Conservation (phyloP, 805 yeast genomes). For the Monosporozyma servazzii region DNA sequence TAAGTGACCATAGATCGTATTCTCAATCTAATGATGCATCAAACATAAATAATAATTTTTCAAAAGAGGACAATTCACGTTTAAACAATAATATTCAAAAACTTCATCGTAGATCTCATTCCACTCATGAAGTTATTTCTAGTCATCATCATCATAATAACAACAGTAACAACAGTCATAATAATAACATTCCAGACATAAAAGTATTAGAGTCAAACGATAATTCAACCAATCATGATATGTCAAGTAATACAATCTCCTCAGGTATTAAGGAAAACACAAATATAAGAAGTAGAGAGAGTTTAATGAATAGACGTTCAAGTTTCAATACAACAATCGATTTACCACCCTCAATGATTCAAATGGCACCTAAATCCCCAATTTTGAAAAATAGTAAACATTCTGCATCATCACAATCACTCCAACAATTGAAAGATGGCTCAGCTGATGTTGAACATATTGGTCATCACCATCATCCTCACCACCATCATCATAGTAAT, state of each 20-base stretch:
- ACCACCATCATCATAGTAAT: neutral
- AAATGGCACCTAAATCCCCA: conserved; percentile 64
- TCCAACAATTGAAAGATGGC: conserved; percentile 25
- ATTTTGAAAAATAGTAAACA: conserved; percentile 41
- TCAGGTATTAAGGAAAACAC: neutral
- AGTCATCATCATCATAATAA: neutral
- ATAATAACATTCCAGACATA: conserved; percentile 1
- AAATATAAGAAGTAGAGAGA: neutral
- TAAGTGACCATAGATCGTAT: neutral
- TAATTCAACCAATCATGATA: neutral
- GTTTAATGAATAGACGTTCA: conserved; percentile 17
- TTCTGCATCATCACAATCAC: conserved; percentile 11
- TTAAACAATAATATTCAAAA: neutral
- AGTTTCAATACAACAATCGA: conserved; percentile 28
- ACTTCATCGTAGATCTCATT: neutral
- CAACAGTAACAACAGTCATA: neutral
- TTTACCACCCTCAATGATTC: conserved; percentile 62
- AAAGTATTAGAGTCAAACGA: neutral
- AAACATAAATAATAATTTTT: neutral
- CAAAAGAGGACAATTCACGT: neutral
- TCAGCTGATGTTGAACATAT: conserved; percentile 26
- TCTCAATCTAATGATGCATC: neutral
- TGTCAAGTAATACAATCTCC: neutral
- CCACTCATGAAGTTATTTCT: neutral
- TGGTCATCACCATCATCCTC: conserved; percentile 8